Conservation (phyloP, 495 filamentous ascomycete genomes). For the Penicillium bialowiezense region DNA sequence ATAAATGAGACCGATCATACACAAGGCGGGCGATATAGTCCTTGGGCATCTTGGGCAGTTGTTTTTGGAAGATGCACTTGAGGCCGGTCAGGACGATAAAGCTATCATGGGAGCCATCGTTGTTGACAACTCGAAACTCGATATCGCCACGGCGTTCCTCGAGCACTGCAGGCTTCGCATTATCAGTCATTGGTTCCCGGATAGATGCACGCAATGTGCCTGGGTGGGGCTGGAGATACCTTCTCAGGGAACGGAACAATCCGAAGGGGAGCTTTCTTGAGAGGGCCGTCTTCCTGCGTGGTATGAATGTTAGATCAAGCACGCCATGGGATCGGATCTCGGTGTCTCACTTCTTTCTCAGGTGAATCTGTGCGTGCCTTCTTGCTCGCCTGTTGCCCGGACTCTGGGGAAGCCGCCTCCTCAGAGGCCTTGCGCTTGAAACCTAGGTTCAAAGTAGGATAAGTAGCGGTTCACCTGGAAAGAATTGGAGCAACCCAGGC, state of each 20-base stretch:
- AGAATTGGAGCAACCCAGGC: neutral
- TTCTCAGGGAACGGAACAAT: slow-evolving; percentile 83
- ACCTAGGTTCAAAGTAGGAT: slow-evolving; percentile 36
- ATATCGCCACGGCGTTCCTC: slow-evolving; percentile 96
- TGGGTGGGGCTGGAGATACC: slow-evolving; percentile 37
- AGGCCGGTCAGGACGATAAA: slow-evolving; percentile 92
- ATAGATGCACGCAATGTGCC: neutral
- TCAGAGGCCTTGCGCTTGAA: slow-evolving; percentile 78
- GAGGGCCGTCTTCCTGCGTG: slow-evolving; percentile 31
- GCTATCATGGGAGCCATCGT: slow-evolving; percentile 83
- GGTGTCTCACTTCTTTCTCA: slow-evolving; percentile 47
- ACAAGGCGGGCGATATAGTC: slow-evolving; percentile 97
- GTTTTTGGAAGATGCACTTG: slow-evolving; percentile 98
- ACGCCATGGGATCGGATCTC: neutral
- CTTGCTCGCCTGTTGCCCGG: slow-evolving; percentile 45
- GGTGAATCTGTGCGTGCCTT: slow-evolving; percentile 60
- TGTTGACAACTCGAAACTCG: slow-evolving; percentile 97
- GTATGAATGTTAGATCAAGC: neutral
- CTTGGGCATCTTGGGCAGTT: slow-evolving; percentile 98
- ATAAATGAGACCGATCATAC: slow-evolving; percentile 93
- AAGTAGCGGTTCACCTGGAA: neutral
- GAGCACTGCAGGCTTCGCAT: slow-evolving; percentile 71
- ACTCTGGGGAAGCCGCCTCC: slow-evolving; percentile 59
- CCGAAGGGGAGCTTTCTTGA: slow-evolving; percentile 41
- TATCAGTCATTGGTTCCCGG: slow-evolving; percentile 3